Base-by-base conservation (phyloP, 2,329 filamentous ascomycete genomes). In the Microascus cirrosus region DNA sequence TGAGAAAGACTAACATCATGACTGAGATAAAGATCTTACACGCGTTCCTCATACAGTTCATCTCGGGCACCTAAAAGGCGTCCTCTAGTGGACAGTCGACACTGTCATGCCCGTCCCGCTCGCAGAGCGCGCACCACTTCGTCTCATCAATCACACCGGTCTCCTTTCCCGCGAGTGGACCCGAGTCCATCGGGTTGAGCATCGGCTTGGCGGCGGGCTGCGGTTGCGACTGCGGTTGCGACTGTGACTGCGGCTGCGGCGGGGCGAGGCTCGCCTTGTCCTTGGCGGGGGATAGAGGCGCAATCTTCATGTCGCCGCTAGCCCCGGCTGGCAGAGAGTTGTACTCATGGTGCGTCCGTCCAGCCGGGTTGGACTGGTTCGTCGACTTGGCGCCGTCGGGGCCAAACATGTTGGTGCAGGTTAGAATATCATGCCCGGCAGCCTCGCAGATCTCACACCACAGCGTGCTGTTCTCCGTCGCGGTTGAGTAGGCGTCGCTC, bases 361-460 rank as follows among this genome's bases (percentile, higher is more conserved):
- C 5, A 3, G n/a, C 45, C 6, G 45, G 45, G 13, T 10, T 68
- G 24, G 48, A 25, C 68, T 25, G 32, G 12, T 15, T 20, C 22
- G 51, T n/a, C n/a, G 56, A 39, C 52, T 53, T 58, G 56, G 63
- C 63, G 36, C 70, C 68, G 28, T 74, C 74, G 8, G 74, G 68
- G 2, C 80, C 84, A 70, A 89, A 93, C 85, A 96, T 94, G 70
- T 90, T 93, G 57, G 89, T 91, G 77, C 93, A 97, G 24, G 89
- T 95, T 59, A 97, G 77, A 60, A 97, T 96, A 66, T 97, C 93
- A 68, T 97, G 93, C 18, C 93, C 92, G 53, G 83, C 81, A 36
- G 89, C 89, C 74, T 96, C 92, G 73, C 93, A 97, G 61, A 97
- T 94, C 73, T 97, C 94, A 72, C 93, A 97, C 88, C 89, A 95